Base-by-base conservation (phyloP, 2,329 filamentous ascomycete genomes). In the Ophiobolus disseminans region DNA sequence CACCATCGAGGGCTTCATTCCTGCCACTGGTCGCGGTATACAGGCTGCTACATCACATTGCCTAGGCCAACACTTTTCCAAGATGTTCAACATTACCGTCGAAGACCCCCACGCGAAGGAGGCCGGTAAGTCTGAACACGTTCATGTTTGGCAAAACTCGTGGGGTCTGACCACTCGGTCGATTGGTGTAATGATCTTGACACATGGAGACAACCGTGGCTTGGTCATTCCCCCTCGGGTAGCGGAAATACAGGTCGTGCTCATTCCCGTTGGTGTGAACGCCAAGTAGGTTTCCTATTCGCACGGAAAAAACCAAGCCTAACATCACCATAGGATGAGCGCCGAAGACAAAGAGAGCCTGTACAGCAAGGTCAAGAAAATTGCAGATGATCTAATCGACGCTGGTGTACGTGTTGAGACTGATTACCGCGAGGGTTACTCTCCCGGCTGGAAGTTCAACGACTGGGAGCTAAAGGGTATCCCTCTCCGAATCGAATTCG, bases 121-220 rank as follows among this genome's bases (percentile, higher is more conserved):
- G 37, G 73, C 72, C 21, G 86, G 83, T 39, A 85, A 94, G 73
- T 61, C 69, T n/a, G 63, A 71, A 47, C 88, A 90, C 76, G 79
- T 97, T 47, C 80, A 93, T 69, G 92, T 97, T 48, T 97, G 93
- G 92, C 94, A 99, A 75, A 99, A 99, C 80, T 97, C 91, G 11
- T 99, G 94, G 94, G 94, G 94, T 76, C 84, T 99, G 53, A 97
- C 93, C 1, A 99, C 94, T 45, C 91, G 94, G 72, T 91, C 93
- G 48, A 96, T 99, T 60, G 95, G 94, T 78, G 91, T 97, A 73
- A 97, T 97, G 93, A 90, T 97, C 68, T 94, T 99, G 86, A 91
- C 96, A 53, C 94, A 99, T 77, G 88, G 91, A 66, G 94, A 99
- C 72, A 89, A 99, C 78, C 93, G 93, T 76, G 94, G 94, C 57